A percentile compares a stretch with the other conserved stretches of the same genome.
These are phyloP conservation scores for Rhexocercosporidium sp. DNA, from an alignment of 2,329 filamentous ascomycete genomes.

Conservation along the genomic window DNA sequence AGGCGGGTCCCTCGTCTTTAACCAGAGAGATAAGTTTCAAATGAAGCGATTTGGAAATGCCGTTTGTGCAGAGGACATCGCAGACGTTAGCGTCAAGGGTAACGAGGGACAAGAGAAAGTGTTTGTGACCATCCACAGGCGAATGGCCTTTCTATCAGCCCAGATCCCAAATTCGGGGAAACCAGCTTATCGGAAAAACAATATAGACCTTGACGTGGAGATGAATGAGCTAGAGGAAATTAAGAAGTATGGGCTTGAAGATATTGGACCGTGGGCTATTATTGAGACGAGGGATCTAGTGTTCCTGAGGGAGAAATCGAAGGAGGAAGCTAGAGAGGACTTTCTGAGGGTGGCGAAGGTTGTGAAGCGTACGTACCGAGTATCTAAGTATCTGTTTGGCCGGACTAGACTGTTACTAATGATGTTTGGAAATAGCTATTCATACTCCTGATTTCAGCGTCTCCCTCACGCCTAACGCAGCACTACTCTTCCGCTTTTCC, in stretches of 20 bases:
- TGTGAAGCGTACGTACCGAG: constrained; percentile 34
- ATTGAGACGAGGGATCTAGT: constrained; percentile 66
- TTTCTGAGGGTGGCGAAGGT: constrained; percentile 27
- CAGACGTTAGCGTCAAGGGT: constrained; percentile 46
- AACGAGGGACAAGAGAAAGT: constrained; percentile 37
- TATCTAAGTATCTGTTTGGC: constrained; percentile 23
- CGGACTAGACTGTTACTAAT: constrained; percentile 16
- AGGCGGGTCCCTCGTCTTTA: constrained; percentile 72
- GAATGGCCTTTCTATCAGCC: constrained; percentile 15
- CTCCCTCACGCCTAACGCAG: constrained; percentile 66
- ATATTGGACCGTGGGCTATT: constrained; percentile 42
- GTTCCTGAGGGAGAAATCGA: constrained; percentile 58
- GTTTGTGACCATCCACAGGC: constrained; percentile 40
- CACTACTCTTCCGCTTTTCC: constrained; percentile 87
- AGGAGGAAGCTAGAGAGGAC: constrained; percentile 27
- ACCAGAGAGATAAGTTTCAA: constrained; percentile 26
- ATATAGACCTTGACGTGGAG: not conserved
- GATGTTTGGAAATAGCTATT: constrained; percentile 22
- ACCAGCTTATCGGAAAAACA: not conserved
- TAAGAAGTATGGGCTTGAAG: not conserved
- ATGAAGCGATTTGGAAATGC: constrained; percentile 44
- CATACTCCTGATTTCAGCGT: constrained; percentile 57
- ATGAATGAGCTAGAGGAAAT: not conserved
- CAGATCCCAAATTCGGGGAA: not conserved
- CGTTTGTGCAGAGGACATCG: constrained; percentile 52